Evolutionary conservation across 441 rosid genomes (phyloP), one percentile per base, ranked within the genome.

Genomic region (Pelargonium cotyledonis): DNA sequence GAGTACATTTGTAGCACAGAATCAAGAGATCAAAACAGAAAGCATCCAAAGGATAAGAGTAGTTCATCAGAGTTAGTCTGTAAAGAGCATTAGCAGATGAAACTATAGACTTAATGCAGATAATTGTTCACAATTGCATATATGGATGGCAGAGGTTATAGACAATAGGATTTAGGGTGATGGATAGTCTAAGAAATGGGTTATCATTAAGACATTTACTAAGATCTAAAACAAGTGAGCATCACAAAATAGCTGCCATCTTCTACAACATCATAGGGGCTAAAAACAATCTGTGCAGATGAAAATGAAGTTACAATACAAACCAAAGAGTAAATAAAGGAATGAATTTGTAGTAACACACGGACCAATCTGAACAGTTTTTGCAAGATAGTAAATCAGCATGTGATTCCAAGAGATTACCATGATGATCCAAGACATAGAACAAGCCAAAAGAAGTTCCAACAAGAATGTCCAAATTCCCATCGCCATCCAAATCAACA

Each of bases 401-500:
- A 49, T 26, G 41, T 66, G 66, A 58, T 64, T 43, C 57, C 61
- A 69, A 71, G 70, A 67, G 41, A 78, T 83, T 85, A 92, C 99
- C 99, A 69, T 75, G 91, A 77, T 95, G 99, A 85, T 95, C 99
- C 80, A 95, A 70, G 72, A 87, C 92, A 81, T 92, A 95, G 78
- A 95, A 95, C 81, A 92, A 80, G 77, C 99, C 99, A 83, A 82
- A 92, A 58, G 98, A 92, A 72, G 97, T 95, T 74, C 99, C 99
- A 43, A 95, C 92, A 75, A 92, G 95, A 73, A 95, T 90, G 82
- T 95, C 99, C 88, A 95, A 78, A 75, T 92, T 84, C 65, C 99
- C 99, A 86, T 95, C 98, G 26, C 97, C 98, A 81, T 95, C 97
- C 89, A 95, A 90, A 85, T 95, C 99, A 86, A 85, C 88, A 69